Evolutionary conservation across 73 alveolate species (phyloP), one percentile per base, ranked within the genome.

Genomic region (Halteria grandinella): DNA sequence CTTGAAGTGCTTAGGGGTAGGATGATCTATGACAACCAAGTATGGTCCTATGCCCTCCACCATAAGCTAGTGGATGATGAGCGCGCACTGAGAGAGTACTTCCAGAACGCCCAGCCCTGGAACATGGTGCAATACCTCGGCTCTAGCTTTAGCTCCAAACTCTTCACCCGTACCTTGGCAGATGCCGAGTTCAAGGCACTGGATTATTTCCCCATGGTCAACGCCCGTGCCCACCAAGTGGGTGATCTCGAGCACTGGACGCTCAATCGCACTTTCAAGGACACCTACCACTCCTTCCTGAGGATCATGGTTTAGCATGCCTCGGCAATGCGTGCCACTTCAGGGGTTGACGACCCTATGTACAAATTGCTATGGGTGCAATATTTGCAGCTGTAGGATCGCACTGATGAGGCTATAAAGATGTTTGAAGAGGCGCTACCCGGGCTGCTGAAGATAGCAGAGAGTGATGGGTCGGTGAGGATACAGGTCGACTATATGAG

Each of bases 201-300:
- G 32, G 99, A 95, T 40, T 95, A 93, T 69, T 82, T 53, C 87
- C 99, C 99, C 14, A 60, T 95, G 58, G 81, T 92, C 14, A 95
- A 95, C 49, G 89, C 97, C 24, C 83, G 99, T 89, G 98, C 86
- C 37, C 97, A 94, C 69, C 7, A 10, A 8, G 48, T 74, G 0
- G 83, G 84, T 0, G 64, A 63, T 17, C 37, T 36, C 31, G 24
- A 64, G 24, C 48, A 50, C 32, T 21, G 72, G 83, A 6, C 71
- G 7, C 83, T 75, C 0, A 84, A 84, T 43, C 37, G 20, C 40
- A 54, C 74, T 41, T 60, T 84, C 72, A 74, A 63, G 48, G 49
- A 51, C 24, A 84, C 93, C 36, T 84, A 75, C 39, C 8, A 37
- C 33, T 50, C 32, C 43, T 62, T 84, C 85, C 69, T 75, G 1